phyloP scores from a whole-genome alignment of 345 rosid species.

The Syzygium aqueum region DNA sequence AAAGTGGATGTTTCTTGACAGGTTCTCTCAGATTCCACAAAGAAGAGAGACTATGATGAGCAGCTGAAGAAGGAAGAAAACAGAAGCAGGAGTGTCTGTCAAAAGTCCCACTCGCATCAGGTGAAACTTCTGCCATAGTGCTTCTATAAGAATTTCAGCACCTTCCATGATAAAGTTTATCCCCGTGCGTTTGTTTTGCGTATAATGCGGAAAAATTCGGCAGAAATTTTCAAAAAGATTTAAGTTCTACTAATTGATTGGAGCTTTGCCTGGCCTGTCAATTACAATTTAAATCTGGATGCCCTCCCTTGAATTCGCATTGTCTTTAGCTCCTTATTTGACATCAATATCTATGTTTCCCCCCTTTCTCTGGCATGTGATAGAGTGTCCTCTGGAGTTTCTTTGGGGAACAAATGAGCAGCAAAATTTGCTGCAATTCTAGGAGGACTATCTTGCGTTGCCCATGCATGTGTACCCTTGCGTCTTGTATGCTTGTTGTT shows the following conservation, averaged over 20 bases:
- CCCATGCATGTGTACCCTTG: neutral
- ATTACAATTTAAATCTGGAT: neutral
- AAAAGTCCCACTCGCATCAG: slow-evolving; percentile 49
- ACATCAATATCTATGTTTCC: neutral
- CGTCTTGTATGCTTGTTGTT: neutral
- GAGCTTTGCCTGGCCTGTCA: neutral
- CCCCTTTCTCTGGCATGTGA: neutral
- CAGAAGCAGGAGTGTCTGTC: slow-evolving; percentile 64
- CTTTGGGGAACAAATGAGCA: neutral
- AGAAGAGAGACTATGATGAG: slow-evolving; percentile 94
- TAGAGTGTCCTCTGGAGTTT: neutral
- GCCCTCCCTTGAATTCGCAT: neutral
- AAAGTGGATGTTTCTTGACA: slow-evolving; percentile 13
- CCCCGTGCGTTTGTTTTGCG: neutral
- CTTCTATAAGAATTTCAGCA: neutral
- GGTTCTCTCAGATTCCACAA: slow-evolving; percentile 85
- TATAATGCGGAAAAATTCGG: neutral
- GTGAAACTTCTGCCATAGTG: slow-evolving; percentile 21
- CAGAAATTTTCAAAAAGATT: neutral
- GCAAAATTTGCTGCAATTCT: neutral
- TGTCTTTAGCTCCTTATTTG: neutral
- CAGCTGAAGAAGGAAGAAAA: slow-evolving; percentile 77
- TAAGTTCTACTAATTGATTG: neutral
- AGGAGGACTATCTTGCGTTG: neutral
- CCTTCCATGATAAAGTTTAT: neutral